Percentiles rank a stretch among this genome's conserved stretches.
Conservation (phyloP, 2,329 filamentous ascomycete genomes). For the Pestalotiopsis sp. region DNA sequence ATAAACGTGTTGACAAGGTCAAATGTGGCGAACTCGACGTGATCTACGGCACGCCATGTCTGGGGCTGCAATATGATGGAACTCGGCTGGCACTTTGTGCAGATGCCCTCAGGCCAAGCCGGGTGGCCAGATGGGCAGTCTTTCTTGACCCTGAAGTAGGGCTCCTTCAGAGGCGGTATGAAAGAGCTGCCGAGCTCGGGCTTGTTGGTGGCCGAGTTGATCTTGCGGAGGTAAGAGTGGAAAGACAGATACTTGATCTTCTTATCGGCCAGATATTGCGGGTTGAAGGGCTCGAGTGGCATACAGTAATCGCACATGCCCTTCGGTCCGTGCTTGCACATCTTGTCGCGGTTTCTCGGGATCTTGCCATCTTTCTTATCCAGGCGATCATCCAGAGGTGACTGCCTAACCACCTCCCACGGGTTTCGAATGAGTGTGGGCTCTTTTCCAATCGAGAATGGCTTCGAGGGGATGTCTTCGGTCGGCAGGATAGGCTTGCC, state of each 20-base stretch:
- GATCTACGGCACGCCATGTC: constrained; percentile 94
- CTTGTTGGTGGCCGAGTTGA: constrained; percentile 96
- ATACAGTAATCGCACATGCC: constrained; percentile 99
- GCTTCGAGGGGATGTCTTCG: constrained; percentile 67
- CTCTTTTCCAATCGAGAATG: constrained; percentile 52
- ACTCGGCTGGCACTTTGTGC: constrained; percentile 96
- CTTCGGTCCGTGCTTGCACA: constrained; percentile 95
- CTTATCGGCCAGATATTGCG: constrained; percentile 87
- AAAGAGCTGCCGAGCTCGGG: constrained; percentile 92
- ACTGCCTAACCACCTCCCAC: constrained; percentile 92
- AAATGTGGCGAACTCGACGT: constrained; percentile 91
- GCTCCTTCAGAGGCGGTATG: constrained; percentile 92
- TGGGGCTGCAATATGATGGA: constrained; percentile 95
- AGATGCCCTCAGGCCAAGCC: constrained; percentile 94
- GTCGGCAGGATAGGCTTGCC: constrained; percentile 72
- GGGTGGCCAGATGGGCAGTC: constrained; percentile 94
- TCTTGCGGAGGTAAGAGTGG: constrained; percentile 90
- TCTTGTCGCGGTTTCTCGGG: constrained; percentile 32
- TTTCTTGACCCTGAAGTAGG: constrained; percentile 84
- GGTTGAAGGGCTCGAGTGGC: constrained; percentile 90
- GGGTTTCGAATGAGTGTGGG: constrained; percentile 76
- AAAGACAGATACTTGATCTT: constrained; percentile 99
- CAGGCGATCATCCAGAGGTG: constrained; percentile 80
- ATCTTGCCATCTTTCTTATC: constrained; percentile 82
- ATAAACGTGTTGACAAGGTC: constrained; percentile 87